Evolutionary conservation across 2,329 filamentous ascomycete genomes (phyloP).

Genomic region (Fusarium nurragi): DNA sequence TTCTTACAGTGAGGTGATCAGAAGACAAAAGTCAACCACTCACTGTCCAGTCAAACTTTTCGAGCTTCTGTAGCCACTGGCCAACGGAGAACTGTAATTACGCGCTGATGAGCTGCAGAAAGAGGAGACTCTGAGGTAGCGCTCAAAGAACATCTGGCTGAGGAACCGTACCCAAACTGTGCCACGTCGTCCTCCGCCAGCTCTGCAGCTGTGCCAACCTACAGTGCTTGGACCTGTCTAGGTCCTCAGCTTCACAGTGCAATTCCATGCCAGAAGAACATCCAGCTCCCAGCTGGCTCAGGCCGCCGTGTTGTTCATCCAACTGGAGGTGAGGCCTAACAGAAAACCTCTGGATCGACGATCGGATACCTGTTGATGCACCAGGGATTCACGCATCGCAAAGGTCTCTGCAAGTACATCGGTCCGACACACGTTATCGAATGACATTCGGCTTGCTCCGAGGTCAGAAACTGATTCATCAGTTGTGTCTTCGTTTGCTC

Average conservation of each 20-base stretch:
- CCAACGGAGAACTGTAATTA: no score
- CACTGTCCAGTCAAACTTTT: neutral
- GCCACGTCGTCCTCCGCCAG: slow-evolving; percentile 8
- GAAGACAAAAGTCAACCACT: neutral
- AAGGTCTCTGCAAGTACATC: slow-evolving; percentile 8
- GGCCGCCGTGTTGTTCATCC: neutral
- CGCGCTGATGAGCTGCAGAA: no score
- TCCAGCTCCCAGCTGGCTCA: neutral
- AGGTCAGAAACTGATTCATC: neutral
- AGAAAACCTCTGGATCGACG: slow-evolving; percentile 7
- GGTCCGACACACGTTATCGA: slow-evolving; percentile 26
- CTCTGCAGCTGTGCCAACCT: neutral
- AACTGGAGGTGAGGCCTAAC: slow-evolving; percentile 16
- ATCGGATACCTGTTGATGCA: slow-evolving; percentile 3
- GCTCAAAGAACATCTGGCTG: neutral
- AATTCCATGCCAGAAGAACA: neutral
- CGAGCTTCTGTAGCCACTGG: no score
- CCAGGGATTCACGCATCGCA: neutral
- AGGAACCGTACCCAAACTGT: slow-evolving; percentile 10
- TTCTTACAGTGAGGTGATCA: neutral
- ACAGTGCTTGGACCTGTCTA: slow-evolving; percentile 3
- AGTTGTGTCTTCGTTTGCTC: neutral
- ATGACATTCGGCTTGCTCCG: slow-evolving; percentile 18
- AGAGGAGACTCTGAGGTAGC: neutral
- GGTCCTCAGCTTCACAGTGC: slow-evolving; percentile 24